A percentile compares a stretch with the other conserved stretches of the same genome.
These are phyloP conservation scores for Cryomyces minteri DNA, from an alignment of 495 filamentous ascomycete genomes.

Conservation along the genomic window DNA sequence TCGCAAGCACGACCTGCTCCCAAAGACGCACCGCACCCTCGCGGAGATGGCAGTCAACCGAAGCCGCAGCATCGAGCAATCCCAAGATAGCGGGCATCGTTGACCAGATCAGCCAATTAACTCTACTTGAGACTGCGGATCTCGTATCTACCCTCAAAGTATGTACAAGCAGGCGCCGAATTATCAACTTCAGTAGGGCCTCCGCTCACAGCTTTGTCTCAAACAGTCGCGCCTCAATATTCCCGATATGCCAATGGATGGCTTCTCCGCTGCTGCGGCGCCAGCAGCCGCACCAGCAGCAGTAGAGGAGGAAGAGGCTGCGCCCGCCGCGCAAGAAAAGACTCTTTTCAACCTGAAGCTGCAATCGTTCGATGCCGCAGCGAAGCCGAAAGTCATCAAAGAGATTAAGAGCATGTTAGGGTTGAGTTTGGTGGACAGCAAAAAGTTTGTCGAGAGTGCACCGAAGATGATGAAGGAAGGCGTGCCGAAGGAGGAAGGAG, in stretches of 20 bases:
- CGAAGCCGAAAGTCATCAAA: slow-evolving; percentile 99
- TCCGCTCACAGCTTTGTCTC: no score
- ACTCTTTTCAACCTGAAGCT: slow-evolving; percentile 95
- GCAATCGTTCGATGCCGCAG: slow-evolving; percentile 60
- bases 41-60: slow-evolving; percentile 57
- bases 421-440: slow-evolving; percentile 92
- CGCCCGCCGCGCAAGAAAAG: slow-evolving; percentile 75
- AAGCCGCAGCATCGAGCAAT: slow-evolving; percentile 37
- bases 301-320: slow-evolving; percentile 69
- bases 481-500: slow-evolving; percentile 92
- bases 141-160: slow-evolving; percentile 87
- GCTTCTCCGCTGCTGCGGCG: slow-evolving; percentile 45
- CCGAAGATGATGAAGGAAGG: slow-evolving; percentile 98
- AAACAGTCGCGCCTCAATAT: slow-evolving; percentile 83
- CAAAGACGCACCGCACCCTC: slow-evolving; percentile 1
- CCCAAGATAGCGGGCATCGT: slow-evolving; percentile 88
- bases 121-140: slow-evolving; percentile 89
- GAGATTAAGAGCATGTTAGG: slow-evolving; percentile 95
- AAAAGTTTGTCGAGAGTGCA: slow-evolving; percentile 98
- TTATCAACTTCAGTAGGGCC: not conserved
- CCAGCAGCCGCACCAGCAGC: slow-evolving; percentile 44
- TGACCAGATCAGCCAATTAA: slow-evolving; percentile 96
- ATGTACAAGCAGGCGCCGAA: slow-evolving; percentile 6
- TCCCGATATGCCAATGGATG: slow-evolving; percentile 87
- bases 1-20: not conserved